Evolutionary conservation across 1,139 yeast genomes (phyloP), one percentile per base, ranked within the genome.

Genomic region (Meyerozyma guilliermondii): DNA sequence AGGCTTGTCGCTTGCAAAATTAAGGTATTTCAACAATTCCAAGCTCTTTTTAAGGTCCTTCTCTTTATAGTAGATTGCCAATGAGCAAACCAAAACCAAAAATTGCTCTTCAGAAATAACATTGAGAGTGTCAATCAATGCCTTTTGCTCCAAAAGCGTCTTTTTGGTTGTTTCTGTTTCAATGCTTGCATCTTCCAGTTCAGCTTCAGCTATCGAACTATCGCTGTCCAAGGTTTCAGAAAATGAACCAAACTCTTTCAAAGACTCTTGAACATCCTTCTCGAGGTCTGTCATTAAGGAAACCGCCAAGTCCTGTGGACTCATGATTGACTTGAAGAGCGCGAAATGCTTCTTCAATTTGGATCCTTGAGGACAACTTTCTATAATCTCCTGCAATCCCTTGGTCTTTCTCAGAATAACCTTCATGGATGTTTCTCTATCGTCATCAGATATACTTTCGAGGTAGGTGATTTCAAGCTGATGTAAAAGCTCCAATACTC

Each of bases 21-120:
- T 54, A 46, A 69, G 58, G 44, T 62, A 54, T 18, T 53, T 56
- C 41, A 69, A 53, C 17, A 68, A 53, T 45, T 56, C 53, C 8
- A 46, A 36, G 6, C 62, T 55, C 14, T 59, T 55, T 3, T 48
- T 43, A 10, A 46, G 42, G 40, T 58, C 54, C 7, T 56, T 50
- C 28, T 52, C 48, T 43, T 53, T 54, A 43, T 62, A 67, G 44
- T 56, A 57, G 5, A 56, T 44, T 1, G 65, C 55, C 38, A 66
- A 52, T 4, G 68, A 54, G 23, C 64, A 50, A 1, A 62, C 52
- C 36, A 70, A 54, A 1, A 68, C 58, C 7, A 68, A 57, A 42
- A 61, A 63, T 43, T 68, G 66, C 41, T 70, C 74, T 39, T 66
- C 65, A 13, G 55, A 52, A 10, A 71, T 55, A 39, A 71, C 54